Percentiles rank a stretch among this genome's conserved stretches.
phyloP scores from a whole-genome alignment of 495 filamentous ascomycete genomes.

The Aspergillus kassunensis region DNA sequence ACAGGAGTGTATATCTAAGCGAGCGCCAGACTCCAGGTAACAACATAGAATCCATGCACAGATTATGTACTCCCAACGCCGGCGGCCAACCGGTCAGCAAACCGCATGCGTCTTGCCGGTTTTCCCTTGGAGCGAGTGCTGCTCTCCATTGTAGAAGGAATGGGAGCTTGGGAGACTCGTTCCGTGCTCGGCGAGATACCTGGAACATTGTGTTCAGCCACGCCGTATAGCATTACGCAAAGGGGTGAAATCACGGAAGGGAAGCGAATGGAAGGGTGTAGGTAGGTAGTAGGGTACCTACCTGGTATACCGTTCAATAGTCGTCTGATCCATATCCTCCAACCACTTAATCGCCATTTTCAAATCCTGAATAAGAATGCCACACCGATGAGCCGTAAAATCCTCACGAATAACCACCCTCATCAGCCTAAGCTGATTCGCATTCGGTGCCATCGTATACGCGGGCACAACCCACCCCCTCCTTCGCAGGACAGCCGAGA shows the following conservation, averaged over 20 bases:
- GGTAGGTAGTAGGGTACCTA: constrained; percentile 55
- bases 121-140: constrained; percentile 75
- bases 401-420: constrained; percentile 87
- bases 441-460: constrained; percentile 90
- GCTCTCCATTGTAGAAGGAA: constrained; percentile 60
- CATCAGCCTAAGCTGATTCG: constrained; percentile 74
- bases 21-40: no score
- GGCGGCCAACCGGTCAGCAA: no score
- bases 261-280: no score
- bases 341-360: constrained; percentile 63
- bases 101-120: constrained; percentile 75
- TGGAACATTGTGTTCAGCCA: neutral
- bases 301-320: constrained; percentile 56
- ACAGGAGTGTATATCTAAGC: no score
- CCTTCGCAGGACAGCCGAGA: constrained; percentile 77
- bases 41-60: neutral
- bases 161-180: constrained; percentile 45
- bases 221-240: no score
- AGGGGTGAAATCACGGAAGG: no score
- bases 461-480: constrained; percentile 89
- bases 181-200: constrained; percentile 1
- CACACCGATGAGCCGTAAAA: constrained; percentile 72
- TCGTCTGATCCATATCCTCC: constrained; percentile 63
- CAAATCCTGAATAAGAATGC: constrained; percentile 68
- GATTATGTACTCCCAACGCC: neutral